Evolutionary conservation across 495 filamentous ascomycete genomes (phyloP).

Genomic region (Saxophila tyrrhenica): DNA sequence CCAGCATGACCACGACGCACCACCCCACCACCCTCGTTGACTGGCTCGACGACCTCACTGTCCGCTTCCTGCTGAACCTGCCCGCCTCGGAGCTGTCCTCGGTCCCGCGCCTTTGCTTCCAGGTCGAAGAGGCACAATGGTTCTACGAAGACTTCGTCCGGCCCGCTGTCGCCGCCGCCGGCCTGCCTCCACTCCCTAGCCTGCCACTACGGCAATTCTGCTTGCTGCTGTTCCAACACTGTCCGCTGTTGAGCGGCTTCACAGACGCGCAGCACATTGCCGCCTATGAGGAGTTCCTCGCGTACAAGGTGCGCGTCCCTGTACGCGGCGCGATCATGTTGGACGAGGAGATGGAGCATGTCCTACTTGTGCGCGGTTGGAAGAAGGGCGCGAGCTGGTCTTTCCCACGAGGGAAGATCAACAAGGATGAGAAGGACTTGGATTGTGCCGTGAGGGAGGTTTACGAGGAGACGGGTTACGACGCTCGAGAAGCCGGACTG

Average conservation of each 20-base stretch:
- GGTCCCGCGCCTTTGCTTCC: conserved; percentile 90
- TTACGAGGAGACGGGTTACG: conserved; percentile 89
- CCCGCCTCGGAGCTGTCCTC: conserved; percentile 80
- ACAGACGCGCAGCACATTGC: conserved; percentile 62
- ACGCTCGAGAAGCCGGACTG: conserved; percentile 61
- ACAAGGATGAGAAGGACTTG: conserved; percentile 85
- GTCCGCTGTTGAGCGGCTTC: conserved; percentile 72
- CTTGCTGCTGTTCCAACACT: conserved; percentile 81
- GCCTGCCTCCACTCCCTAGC: conserved; percentile 68
- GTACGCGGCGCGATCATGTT: conserved; percentile 89
- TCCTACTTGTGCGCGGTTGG: conserved; percentile 90
- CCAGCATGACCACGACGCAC: conserved; percentile 19
- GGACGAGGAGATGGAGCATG: conserved; percentile 81
- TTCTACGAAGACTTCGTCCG: conserved; percentile 99
- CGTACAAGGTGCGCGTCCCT: conserved; percentile 87
- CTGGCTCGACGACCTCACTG: conserved; percentile 87
- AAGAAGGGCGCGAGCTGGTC: conserved; percentile 96
- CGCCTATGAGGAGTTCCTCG: conserved; percentile 80
- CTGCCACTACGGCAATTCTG: conserved; percentile 74
- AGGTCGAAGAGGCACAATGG: conserved; percentile 99
- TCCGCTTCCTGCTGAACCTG: conserved; percentile 91
- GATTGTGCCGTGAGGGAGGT: conserved; percentile 89
- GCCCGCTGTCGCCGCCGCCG: conserved; percentile 39
- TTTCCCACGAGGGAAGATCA: conserved; percentile 93
- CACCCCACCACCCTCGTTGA: conserved; percentile 31